Base-by-base conservation (phyloP, 1,139 yeast genomes). In the Trichomonascaceae sp. region DNA sequence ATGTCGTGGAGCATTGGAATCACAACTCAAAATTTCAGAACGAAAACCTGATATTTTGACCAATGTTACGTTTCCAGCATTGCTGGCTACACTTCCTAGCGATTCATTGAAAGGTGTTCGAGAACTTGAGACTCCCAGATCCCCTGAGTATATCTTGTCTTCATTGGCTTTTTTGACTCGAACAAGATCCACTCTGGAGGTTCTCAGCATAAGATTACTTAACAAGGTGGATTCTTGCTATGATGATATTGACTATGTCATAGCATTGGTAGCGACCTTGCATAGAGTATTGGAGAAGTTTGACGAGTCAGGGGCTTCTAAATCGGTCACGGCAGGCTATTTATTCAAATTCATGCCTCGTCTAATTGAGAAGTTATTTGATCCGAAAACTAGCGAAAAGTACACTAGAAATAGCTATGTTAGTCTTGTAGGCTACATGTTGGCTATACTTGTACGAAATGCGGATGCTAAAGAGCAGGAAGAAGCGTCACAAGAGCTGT, bases 41-140 rank as follows among this genome's bases (percentile, higher is more conserved):
- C 60, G 63, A 2, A 68, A 76, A 53, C 75, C 81, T 2, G 67
- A 72, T 18, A 62, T 80, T 1, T 77, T 90, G 1, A 69, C 83
- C 32, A 85, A 82, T 38, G 74, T 79, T 6, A 75, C 87, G 1
- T 73, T 88, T 52, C 87, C 91, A 1, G 74, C 74, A 32, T 71
- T 90, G 53, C 67, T 88, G 43, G 73, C 79, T 1, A 69, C 76
- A 44, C 67, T 83, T 38, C 84, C 86, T 0, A 44, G 30, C 19
- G 44, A 32, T 12, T 19, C 43, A 17, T 41, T 36, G 41, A 13
- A 41, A 18, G 43, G 43, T 30, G 50, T 18, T n/a, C 19, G 32
- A n/a, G 76, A 74, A 45, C 59, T 66, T 13, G 74, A 57, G 10
- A 32, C 51, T 3, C 46, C 53, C 36, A 62, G 61, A 53, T 55